Percentiles rank a stretch among this genome's conserved stretches.
Conservation (phyloP, 140 eudicot species). For the Stevia rebaudiana region DNA sequence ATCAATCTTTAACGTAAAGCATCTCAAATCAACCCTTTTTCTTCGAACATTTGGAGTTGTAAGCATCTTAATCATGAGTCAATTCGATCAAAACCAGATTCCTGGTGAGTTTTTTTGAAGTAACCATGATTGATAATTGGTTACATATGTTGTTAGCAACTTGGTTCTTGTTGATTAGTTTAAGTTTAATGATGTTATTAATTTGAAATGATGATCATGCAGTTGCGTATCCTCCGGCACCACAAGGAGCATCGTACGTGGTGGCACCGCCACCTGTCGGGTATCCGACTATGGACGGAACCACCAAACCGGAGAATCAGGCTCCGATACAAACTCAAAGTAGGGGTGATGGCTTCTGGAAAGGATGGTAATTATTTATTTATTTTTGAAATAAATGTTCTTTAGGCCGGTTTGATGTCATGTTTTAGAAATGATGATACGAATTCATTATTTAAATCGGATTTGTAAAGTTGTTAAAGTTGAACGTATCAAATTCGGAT, state of each 20-base stretch:
- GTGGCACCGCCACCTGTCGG: constrained; percentile 40
- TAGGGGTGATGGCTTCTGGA: constrained; percentile 53
- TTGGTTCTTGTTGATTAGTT: neutral
- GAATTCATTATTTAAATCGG: too few relatives aligned
- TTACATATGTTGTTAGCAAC: neutral
- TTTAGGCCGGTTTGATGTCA: too few relatives aligned
- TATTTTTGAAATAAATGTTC: too few relatives aligned
- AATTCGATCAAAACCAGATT: constrained; percentile 30
- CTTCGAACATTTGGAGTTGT: neutral
- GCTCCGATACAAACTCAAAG: constrained; percentile 23
- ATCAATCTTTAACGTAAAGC: neutral
- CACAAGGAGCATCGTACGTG: constrained; percentile 26
- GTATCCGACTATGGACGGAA: constrained; percentile 26
- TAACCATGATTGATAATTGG: neutral
- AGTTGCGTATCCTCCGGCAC: constrained; percentile 42
- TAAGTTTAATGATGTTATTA: neutral
- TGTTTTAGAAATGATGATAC: too few relatives aligned
- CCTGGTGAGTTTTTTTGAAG: constrained; percentile 25
- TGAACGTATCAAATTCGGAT: too few relatives aligned
- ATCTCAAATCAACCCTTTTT: neutral
- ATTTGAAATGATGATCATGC: neutral
- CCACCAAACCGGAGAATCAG: constrained; percentile 12
- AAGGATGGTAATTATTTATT: constrained; percentile 33
- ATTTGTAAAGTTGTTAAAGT: too few relatives aligned
- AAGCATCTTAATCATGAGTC: constrained; percentile 23